A percentile compares a stretch with the other conserved stretches of the same genome.
These are phyloP conservation scores for Syzygium aromaticum DNA, from an alignment of 345 rosid genomes.

Conservation along the genomic window DNA sequence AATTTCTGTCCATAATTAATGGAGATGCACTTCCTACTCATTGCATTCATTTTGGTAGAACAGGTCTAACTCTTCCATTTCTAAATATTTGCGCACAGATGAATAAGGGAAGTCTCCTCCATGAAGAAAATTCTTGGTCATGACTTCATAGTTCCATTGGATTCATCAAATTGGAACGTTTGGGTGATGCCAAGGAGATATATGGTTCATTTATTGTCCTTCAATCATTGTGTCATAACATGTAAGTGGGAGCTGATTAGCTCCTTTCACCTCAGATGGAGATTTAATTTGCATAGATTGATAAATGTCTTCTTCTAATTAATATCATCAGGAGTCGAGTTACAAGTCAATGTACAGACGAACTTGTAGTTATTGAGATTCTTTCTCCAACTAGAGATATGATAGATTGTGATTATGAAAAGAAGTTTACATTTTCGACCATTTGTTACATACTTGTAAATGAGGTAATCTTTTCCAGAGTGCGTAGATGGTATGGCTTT, in stretches of 20 bases:
- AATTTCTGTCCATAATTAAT: neutral
- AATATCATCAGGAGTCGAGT: neutral
- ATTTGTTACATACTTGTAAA: neutral
- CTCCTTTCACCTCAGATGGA: neutral
- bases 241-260: neutral
- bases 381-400: neutral
- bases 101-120: neutral
- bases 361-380: neutral
- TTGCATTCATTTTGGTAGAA: neutral
- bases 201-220: neutral
- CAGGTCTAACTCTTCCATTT: neutral
- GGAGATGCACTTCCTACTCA: neutral
- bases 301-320: neutral
- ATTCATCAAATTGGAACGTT: neutral
- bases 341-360: neutral
- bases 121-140: neutral
- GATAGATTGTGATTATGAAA: neutral
- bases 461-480: neutral
- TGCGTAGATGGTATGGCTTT: neutral
- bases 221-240: neutral
- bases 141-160: neutral
- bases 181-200: neutral
- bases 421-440: neutral
- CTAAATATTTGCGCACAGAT: neutral
- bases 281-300: neutral